Conservation (phyloP, 2,329 filamentous ascomycete genomes). For the Pyricularia sp. region DNA sequence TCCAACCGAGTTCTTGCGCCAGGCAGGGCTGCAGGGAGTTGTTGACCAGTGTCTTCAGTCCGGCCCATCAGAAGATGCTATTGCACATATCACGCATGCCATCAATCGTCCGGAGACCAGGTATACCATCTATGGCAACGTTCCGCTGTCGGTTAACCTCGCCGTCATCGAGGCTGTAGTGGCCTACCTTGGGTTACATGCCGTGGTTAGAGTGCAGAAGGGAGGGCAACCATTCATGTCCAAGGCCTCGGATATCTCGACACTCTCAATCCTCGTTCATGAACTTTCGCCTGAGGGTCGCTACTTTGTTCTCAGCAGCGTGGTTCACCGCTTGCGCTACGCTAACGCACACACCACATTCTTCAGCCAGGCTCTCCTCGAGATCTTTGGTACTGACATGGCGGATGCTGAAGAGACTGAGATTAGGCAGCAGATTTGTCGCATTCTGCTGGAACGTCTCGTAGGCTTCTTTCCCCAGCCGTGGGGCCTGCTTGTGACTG, state of each 20-base stretch:
- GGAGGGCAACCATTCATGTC: constrained; percentile 55
- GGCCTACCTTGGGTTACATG: constrained; percentile 70
- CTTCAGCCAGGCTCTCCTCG: constrained; percentile 77
- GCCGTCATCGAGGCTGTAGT: constrained; percentile 72
- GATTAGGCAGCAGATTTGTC: constrained; percentile 83
- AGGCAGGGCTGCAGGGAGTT: constrained; percentile 47
- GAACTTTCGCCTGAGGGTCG: constrained; percentile 68
- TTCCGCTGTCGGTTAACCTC: constrained; percentile 59
- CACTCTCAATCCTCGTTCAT: constrained; percentile 69
- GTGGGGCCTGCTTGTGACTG: constrained; percentile 85
- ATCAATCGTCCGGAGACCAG: constrained; percentile 50
- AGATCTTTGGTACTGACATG: constrained; percentile 72
- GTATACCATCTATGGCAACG: constrained; percentile 56
- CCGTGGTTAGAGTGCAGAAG: constrained; percentile 49
- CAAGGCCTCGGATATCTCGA: constrained; percentile 56
- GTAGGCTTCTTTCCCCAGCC: constrained; percentile 88
- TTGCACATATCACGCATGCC: constrained; percentile 68
- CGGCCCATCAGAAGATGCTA: constrained; percentile 60
- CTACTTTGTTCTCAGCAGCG: constrained; percentile 75
- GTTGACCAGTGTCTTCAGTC: constrained; percentile 48
- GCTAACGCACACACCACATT: constrained; percentile 87
- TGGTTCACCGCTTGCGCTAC: constrained; percentile 86
- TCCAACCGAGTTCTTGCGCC: constrained; percentile 42
- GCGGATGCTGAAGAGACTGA: constrained; percentile 67
- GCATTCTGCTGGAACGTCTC: constrained; percentile 79